phyloP scores from a whole-genome alignment of 129 eudicot genomes.

The Chrysanthemum seticuspe region DNA sequence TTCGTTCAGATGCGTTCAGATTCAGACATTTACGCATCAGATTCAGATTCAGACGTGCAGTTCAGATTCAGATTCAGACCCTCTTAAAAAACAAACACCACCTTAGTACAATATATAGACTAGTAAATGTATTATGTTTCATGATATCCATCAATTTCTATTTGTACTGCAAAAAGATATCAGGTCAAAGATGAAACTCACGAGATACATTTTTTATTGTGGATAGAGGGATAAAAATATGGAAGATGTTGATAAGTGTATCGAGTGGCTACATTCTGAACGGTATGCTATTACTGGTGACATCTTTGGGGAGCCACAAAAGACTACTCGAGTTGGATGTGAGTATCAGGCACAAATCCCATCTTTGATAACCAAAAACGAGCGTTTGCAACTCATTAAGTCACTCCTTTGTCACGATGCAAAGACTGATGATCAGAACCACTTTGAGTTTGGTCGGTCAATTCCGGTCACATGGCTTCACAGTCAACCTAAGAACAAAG shows the following conservation, averaged over 20 bases:
- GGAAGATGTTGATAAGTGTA: slow-evolving; percentile 21
- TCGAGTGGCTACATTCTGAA: slow-evolving; percentile 17
- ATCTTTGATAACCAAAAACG: slow-evolving; percentile 18
- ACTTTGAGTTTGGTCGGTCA: slow-evolving; percentile 24
- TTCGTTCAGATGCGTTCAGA: too few relatives aligned
- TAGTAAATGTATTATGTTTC: too few relatives aligned
- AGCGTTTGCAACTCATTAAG: slow-evolving; percentile 1
- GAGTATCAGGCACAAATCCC: slow-evolving; percentile 47
- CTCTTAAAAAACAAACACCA: too few relatives aligned
- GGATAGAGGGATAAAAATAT: slow-evolving; percentile 18
- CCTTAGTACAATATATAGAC: too few relatives aligned
- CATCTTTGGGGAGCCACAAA: slow-evolving; percentile 26
- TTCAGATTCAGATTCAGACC: too few relatives aligned
- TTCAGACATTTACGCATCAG: too few relatives aligned
- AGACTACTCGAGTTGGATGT: slow-evolving; percentile 40
- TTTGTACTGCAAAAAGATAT: background rate
- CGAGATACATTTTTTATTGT: background rate
- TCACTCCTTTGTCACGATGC: too few relatives aligned
- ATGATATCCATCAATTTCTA: too few relatives aligned
- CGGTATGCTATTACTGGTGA: slow-evolving; percentile 21
- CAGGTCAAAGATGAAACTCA: background rate
- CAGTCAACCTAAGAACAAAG: slow-evolving; percentile 8
- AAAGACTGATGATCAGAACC: slow-evolving; percentile 10
- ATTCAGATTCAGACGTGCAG: too few relatives aligned
- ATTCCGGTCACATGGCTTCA: slow-evolving; percentile 40